A percentile compares a stretch with the other conserved stretches of the same genome.
Evolutionary conservation across 805 yeast genomes (phyloP).

Genomic region (Metschnikowia drakensbergensis): DNA sequence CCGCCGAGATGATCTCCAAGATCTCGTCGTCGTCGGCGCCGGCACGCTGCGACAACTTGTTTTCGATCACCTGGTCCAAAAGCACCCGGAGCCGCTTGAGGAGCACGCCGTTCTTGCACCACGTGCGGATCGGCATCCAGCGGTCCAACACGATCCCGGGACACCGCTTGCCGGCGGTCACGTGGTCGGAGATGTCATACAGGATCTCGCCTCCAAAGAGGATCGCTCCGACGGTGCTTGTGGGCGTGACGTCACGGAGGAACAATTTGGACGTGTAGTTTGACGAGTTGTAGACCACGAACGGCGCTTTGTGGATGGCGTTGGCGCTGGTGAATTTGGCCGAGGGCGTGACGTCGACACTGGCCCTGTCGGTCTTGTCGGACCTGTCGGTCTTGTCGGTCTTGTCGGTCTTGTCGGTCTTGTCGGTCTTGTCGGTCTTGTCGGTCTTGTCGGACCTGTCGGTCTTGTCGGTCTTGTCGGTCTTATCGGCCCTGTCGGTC

Average conservation of each 20-base stretch:
- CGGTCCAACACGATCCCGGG: constrained; percentile 83
- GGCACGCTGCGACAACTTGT: constrained; percentile 42
- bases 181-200: constrained; percentile 47
- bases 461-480: not conserved
- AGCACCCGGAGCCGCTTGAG: constrained; percentile 64
- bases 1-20: constrained; percentile 19
- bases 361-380: constrained; percentile 6
- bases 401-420: no score
- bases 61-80: constrained; percentile 64
- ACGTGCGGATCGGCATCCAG: constrained; percentile 89
- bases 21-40: constrained; percentile 20
- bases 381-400: no score
- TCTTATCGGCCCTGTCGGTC: not conserved
- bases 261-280: constrained; percentile 64
- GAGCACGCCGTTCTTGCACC: constrained; percentile 92
- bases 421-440: not conserved
- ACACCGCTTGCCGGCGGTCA: constrained; percentile 47
- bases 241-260: constrained; percentile 75
- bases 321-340: constrained; percentile 17
- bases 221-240: constrained; percentile 65
- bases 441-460: constrained; percentile 28
- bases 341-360: constrained; percentile 43
- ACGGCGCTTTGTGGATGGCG: constrained; percentile 47
- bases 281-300: constrained; percentile 59
- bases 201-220: constrained; percentile 74